Evolutionary conservation across 2,329 filamentous ascomycete genomes (phyloP).

Genomic region (Pyrenophora tritici-repentis): DNA sequence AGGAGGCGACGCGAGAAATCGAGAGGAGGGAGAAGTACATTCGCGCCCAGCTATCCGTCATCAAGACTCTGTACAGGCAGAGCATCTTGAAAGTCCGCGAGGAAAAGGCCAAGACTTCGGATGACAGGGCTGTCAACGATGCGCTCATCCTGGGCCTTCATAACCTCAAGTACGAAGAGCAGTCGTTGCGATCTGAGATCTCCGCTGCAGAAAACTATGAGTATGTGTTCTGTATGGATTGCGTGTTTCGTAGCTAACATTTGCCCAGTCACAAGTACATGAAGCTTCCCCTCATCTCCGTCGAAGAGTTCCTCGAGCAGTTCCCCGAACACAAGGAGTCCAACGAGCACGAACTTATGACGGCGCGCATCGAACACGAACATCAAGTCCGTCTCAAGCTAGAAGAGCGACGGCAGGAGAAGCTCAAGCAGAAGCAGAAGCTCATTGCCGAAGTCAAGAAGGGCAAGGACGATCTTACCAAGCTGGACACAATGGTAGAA

Average conservation of each 20-base stretch:
- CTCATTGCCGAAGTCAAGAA: conserved; percentile 82
- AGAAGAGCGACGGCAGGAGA: conserved; percentile 76
- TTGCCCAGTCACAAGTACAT: conserved; percentile 78
- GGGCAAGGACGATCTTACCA: conserved; percentile 89
- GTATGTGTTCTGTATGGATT: conserved; percentile 58
- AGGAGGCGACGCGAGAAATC: conserved; percentile 30
- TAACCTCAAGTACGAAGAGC: conserved; percentile 95
- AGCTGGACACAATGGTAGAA: conserved; percentile 88
- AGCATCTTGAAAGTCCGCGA: conserved; percentile 80
- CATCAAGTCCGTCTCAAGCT: conserved; percentile 80
- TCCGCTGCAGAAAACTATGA: conserved; percentile 88
- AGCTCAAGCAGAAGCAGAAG: conserved; percentile 67
- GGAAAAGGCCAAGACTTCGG: conserved; percentile 84
- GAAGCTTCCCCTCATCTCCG: conserved; percentile 80
- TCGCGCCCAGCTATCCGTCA: conserved; percentile 63
- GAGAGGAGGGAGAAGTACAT: conserved; percentile 69
- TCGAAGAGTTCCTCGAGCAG: conserved; percentile 77
- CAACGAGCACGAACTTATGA: conserved; percentile 82
- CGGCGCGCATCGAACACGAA: conserved; percentile 90
- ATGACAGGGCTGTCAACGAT: conserved; percentile 89
- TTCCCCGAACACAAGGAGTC: conserved; percentile 75
- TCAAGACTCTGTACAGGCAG: conserved; percentile 77
- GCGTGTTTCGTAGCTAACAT: conserved; percentile 15
- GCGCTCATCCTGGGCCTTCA: conserved; percentile 88
- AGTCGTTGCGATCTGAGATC: conserved; percentile 88